Evolutionary conservation across 192 early-diverging fungal species (phyloP).

Genomic region (Polychytrium aggregatum): DNA sequence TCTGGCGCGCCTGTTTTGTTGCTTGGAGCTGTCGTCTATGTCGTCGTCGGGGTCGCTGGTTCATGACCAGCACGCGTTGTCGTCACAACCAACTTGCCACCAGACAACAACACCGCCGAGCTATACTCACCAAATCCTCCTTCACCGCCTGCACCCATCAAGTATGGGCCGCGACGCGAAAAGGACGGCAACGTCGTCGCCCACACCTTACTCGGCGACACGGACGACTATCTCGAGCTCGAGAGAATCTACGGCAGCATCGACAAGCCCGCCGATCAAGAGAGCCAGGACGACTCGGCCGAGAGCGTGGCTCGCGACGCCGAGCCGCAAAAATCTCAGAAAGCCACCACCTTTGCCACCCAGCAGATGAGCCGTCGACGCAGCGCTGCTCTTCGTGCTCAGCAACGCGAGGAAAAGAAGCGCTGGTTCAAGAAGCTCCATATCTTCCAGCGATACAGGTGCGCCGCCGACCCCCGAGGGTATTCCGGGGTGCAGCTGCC

Average conservation of each 20-base stretch:
- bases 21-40: not conserved
- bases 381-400: no score
- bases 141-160: not conserved
- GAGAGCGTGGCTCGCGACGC: no score
- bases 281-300: no score
- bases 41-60: not conserved
- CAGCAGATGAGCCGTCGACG: no score
- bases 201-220: conserved; percentile 27
- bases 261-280: not conserved
- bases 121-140: no score
- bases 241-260: conserved; percentile 6
- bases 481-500: no score
- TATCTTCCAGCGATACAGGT: conserved; percentile 33
- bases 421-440: conserved; percentile 25
- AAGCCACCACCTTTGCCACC: no score
- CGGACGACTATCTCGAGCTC: conserved; percentile 20
- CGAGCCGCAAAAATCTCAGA: no score
- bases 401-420: not conserved
- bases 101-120: no score
- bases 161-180: conserved; percentile 12
- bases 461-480: not conserved
- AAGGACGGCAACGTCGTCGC: conserved; percentile 12
- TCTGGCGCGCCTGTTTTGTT: not conserved
- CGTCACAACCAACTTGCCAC: not conserved
- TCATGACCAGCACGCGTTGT: not conserved